Evolutionary conservation across 2,329 filamentous ascomycete species (phyloP).

Genomic region (Aspergillus alliaceus): DNA sequence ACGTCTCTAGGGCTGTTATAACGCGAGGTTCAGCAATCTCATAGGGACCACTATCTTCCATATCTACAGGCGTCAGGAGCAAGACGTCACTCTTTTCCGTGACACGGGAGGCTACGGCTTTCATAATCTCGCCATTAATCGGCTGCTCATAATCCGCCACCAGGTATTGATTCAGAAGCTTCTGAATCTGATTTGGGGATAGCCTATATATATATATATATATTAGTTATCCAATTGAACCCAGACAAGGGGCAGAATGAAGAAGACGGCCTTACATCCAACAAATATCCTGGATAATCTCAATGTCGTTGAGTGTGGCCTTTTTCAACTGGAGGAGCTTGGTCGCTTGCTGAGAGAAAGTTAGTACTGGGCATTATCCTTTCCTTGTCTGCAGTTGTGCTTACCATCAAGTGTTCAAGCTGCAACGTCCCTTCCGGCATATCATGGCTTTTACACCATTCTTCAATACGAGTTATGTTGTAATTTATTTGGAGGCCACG

Average conservation of each 20-base stretch:
- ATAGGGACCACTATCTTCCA: constrained; percentile 98
- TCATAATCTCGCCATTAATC: constrained; percentile 99
- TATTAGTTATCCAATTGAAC: constrained; percentile 8
- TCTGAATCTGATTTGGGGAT: constrained; percentile 98
- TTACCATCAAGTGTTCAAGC: constrained; percentile 94
- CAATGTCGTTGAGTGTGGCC: constrained; percentile 96
- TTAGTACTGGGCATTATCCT: constrained; percentile 11
- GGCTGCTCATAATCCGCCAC: constrained; percentile 99
- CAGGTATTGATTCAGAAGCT: constrained; percentile 96
- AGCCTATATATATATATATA: constrained; percentile 61
- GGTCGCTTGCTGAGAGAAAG: constrained; percentile 73
- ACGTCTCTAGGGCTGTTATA: constrained; percentile 95
- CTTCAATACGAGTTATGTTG: constrained; percentile 98
- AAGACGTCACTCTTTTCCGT: constrained; percentile 98
- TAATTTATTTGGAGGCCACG: constrained; percentile 99
- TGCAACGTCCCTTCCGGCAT: constrained; percentile 98
- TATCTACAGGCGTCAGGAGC: constrained; percentile 89
- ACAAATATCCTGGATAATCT: constrained; percentile 99
- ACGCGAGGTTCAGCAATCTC: constrained; percentile 96
- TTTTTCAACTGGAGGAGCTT: constrained; percentile 99
- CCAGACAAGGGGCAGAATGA: neutral
- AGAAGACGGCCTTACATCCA: constrained; percentile 78
- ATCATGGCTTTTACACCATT: constrained; percentile 99
- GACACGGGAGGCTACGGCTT: constrained; percentile 92
- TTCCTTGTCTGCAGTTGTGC: constrained; percentile 17